phyloP scores from a whole-genome alignment of 2,329 filamentous ascomycete species.

The Calonectria honghensis region DNA sequence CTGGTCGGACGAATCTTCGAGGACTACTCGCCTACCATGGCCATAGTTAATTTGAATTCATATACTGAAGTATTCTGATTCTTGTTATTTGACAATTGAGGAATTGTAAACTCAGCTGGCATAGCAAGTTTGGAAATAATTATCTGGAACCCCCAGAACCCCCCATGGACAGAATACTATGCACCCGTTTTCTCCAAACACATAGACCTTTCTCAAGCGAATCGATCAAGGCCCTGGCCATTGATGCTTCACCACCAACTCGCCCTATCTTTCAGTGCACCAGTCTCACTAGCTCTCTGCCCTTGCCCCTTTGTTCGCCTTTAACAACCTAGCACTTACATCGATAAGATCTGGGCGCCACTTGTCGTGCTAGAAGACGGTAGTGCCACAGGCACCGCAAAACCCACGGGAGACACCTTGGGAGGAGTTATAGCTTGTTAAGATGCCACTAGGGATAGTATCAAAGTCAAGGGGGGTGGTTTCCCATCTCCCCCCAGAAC shows the following conservation, averaged over 20 bases:
- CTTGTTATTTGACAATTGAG: not conserved
- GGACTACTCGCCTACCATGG: not conserved
- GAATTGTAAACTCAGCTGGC: not conserved
- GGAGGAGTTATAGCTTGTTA: slow-evolving; percentile 73
- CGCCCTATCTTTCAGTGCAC: slow-evolving; percentile 66
- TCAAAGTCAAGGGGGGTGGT: slow-evolving; percentile 59
- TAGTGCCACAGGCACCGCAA: slow-evolving; percentile 78
- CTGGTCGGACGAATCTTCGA: not conserved
- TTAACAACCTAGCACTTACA: slow-evolving; percentile 77
- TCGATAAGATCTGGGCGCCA: slow-evolving; percentile 75
- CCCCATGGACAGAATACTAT: not conserved
- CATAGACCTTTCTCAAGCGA: slow-evolving; percentile 22
- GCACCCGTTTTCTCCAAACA: not conserved
- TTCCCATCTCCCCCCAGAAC: not conserved
- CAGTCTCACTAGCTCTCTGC: slow-evolving; percentile 78
- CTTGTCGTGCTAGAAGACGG: slow-evolving; percentile 76
- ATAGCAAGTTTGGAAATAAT: not conserved
- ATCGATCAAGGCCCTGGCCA: slow-evolving; percentile 24
- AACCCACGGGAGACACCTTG: slow-evolving; percentile 75
- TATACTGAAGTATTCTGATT: not conserved
- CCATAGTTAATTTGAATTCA: slow-evolving; percentile 3
- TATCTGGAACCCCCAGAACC: not conserved
- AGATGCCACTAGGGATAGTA: slow-evolving; percentile 62
- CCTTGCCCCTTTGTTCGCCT: slow-evolving; percentile 69
- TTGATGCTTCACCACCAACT: slow-evolving; percentile 18